Percentiles rank a stretch among this genome's conserved stretches.
Evolutionary conservation across 176 grass and related monocot genomes (phyloP).

Genomic region (Lolium rigidum): DNA sequence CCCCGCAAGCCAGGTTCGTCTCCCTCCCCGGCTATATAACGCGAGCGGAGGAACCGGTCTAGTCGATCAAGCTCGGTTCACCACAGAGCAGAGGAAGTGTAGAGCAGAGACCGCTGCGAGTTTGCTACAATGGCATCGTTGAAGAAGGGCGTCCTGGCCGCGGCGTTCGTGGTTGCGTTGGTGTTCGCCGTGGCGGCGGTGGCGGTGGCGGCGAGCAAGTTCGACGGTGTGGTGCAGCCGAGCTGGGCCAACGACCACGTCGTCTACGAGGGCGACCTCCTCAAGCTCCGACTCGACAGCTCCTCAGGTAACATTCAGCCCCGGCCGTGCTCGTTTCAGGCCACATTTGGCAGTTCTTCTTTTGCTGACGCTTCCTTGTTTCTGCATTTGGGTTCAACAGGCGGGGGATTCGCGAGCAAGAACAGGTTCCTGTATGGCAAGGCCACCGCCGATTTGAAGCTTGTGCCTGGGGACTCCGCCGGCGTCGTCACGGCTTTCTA

Average conservation of each 20-base stretch:
- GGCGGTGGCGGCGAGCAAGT: conserved; percentile 42
- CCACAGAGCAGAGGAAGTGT: not conserved
- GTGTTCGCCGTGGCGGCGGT: not conserved
- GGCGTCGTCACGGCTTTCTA: conserved; percentile 97
- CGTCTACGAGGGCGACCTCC: conserved; percentile 84
- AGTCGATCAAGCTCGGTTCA: not conserved
- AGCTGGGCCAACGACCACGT: conserved; percentile 99
- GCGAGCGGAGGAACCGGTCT: fast-evolving
- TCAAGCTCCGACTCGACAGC: conserved; percentile 87
- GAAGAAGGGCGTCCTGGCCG: not conserved
- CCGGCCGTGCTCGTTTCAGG: not conserved
- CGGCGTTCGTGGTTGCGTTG: no score
- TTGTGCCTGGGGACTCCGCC: conserved; percentile 89
- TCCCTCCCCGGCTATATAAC: conserved; percentile 7
- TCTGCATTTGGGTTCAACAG: conserved; percentile 7
- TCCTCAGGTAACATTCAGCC: conserved; percentile 54
- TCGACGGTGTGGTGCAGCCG: conserved; percentile 84
- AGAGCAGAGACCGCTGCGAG: fast-evolving
- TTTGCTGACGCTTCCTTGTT: not conserved
- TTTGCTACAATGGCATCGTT: not conserved
- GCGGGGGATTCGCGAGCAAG: conserved; percentile 74
- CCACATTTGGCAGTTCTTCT: not conserved
- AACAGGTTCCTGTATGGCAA: conserved; percentile 86
- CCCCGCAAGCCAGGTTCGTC: not conserved
- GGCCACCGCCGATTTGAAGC: conserved; percentile 80